Evolutionary conservation across 192 early-diverging fungal genomes (phyloP), one percentile per base, ranked within the genome.

Genomic region (Dissophora globulifera): DNA sequence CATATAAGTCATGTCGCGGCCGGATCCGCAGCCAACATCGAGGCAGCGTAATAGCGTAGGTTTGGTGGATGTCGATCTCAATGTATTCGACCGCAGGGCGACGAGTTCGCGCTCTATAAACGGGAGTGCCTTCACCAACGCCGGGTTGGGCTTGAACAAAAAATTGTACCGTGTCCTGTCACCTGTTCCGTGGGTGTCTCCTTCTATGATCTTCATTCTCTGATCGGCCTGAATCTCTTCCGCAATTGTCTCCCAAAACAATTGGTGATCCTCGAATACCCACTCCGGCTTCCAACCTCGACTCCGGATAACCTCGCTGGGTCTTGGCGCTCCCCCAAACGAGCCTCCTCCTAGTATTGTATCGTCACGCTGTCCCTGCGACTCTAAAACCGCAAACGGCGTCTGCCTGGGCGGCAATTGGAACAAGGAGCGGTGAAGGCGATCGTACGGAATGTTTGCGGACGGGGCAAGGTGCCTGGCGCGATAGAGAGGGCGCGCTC

Each of bases 1-100:
- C 11, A 84, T 35, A 70, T 80, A 84, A 0, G 54, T 47, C 47
- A 79, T 30, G 50, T 81, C 79, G 0, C 79, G 58, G 3, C 82
- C 82, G 7, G 71, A 58, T n/a, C 82, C 82, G 55, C 79, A 84
- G 1, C 79, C 82, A 20, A 84, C 35, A 57, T 84, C 82, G 10
- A 81, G 50, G 19, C 71, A 75, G 12, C 58, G 42, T 33, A 67
- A 57, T 20, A 57, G n/a, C n/a, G n/a, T n/a, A n/a, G n/a, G n/a
- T n/a, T n/a, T n/a, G n/a, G n/a, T n/a, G n/a, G n/a, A n/a, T n/a
- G n/a, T n/a, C n/a, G n/a, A n/a, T n/a, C n/a, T n/a, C n/a, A n/a
- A n/a, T n/a, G n/a, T n/a, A 11, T 27, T 7, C 38, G 38, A 40
- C n/a, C 43, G 43, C 43, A 26, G 2, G 40, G 29, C 15, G 12